Evolutionary conservation across 768 basidiomycete genomes (phyloP), one percentile per base, ranked within the genome.

Genomic region (Arthromyces matolae): DNA sequence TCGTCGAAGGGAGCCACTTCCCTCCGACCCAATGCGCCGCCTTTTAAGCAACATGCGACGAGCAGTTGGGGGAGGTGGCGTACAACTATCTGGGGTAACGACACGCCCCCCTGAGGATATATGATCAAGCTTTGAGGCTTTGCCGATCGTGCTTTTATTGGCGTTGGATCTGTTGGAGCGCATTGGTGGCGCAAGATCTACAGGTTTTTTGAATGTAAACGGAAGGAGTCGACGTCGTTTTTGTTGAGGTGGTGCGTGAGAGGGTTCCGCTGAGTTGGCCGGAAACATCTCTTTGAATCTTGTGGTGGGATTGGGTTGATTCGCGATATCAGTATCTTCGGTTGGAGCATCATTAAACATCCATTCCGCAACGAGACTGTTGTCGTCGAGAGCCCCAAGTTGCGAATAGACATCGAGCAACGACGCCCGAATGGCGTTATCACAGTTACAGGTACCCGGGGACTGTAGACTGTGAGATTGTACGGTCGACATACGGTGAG

Each of bases 351-450:
- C 64, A 35, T 55, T 55, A 51, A 67, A 67, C 52, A 68, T 63
- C 64, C 67, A 69, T 29, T 63, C 55, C 19, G 62, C 64, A 25
- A 67, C 51, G 31, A 57, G 50, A 47, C 59, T 67, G 51, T 66
- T 62, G 9, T 60, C 54, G 47, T 67, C 64, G 9, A 69, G 56
- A 1, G 61, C 64, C 14, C 66, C 68, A 8, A 69, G 55, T 38
- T 67, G 62, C 27, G 64, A 49, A 31, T 65, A 66, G 44, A 58
- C 62, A 43, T 69, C 65, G 42, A 64, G 58, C 5, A 69, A 57
- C 9, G 67, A 69, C 10, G 65, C 63, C 12, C 66, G 62, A 20
- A 5, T 34, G 33, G 19, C n/a, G 3, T 34, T 1, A 12, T 10
- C 13, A 14, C 33, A 34, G 33, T 34, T 18, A n/a, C n/a, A n/a